These are phyloP conservation scores for Saccharomyces hybrid DNA, from an alignment of 1,139 yeast genomes.

Conservation along the genomic window DNA sequence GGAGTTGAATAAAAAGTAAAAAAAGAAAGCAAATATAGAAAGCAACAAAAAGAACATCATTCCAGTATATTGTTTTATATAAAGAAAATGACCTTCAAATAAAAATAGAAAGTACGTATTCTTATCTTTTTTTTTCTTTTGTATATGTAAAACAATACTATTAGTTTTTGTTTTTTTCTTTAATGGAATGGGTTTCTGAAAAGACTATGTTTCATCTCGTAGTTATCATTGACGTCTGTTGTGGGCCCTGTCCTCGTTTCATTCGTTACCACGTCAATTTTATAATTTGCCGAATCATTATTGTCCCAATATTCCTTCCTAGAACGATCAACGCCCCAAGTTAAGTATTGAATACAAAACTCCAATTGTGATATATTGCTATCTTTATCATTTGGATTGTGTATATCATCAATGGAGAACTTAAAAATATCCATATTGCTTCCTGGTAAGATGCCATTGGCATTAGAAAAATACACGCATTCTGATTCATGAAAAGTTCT, in stretches of 20 bases:
- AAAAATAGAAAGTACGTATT: conserved; percentile 1
- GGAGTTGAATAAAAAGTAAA: conserved; percentile 10
- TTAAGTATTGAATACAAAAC: conserved; percentile 20
- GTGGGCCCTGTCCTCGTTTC: neutral
- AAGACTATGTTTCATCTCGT: neutral
- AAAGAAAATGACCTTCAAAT: neutral
- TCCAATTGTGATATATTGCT: conserved; percentile 9
- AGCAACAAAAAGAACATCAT: neutral
- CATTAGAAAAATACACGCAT: conserved; percentile 19
- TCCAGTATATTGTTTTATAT: neutral
- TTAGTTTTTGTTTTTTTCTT: neutral
- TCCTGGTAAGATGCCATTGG: conserved; percentile 20
- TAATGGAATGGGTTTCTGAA: neutral
- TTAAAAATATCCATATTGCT: conserved; percentile 23
- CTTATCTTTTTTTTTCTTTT: neutral
- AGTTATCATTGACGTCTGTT: neutral
- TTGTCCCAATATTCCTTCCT: conserved; percentile 23
- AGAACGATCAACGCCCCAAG: conserved; percentile 12
- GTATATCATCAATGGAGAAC: conserved; percentile 20
- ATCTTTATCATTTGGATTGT: conserved; percentile 7
- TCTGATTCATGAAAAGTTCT: conserved; percentile 19
- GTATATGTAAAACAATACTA: neutral
- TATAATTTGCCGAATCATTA: conserved; percentile 19
- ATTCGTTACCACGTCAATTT: conserved; percentile 9
- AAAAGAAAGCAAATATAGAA: neutral